Base-by-base conservation (phyloP, 805 yeast species). In the Zygosaccharomyces kombuchaensis region DNA sequence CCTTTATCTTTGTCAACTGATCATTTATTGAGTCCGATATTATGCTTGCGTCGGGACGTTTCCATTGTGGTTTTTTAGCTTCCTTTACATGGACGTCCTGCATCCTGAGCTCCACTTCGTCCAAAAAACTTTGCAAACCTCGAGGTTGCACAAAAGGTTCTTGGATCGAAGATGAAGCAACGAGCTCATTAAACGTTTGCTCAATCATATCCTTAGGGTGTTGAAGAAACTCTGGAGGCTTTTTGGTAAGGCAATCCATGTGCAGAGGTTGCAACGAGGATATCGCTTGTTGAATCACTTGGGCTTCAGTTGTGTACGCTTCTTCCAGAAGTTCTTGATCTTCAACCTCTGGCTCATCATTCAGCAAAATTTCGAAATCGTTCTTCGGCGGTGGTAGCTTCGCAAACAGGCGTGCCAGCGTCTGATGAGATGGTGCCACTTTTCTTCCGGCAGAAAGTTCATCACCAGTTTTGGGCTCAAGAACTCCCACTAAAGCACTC, bases 331-430 rank as follows among this genome's bases (percentile, higher is more conserved):
- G 12, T 6, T 43, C 46, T 9, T 38, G 36, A 2, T 46, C 57
- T 8, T 45, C 59, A 3, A 45, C 58, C 1, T 59, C 62, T 10
- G 57, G 66, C 2, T 66, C 71, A 4, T 65, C 71, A 22, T 63
- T 65, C 3, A 63, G 48, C 1, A 61, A 53, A 7, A 75, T 60
- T 45, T 75, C 78, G 50, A 72, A 75, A 40, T 75, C 77, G 49
- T 76, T 75, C 47, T 64, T 65, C 0, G 78, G 76, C n/a, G 54
- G 45, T 1, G 78, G 76, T 16, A 73, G 52, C 1, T 49, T 38
- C 1, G 60, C 59, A 31, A 74, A 66, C 36, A 63, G 53, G 2
- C 53, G 48, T 2, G 46, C 31, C 3, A 57, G 43, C 19, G 38
- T 34, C 22, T 36, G 40, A 16, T n/a, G 40, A 13, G 29, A 36